Percentiles rank a stretch among this genome's conserved stretches.
phyloP scores from a whole-genome alignment of 441 rosid species.

The Erodium chrysanthum region DNA sequence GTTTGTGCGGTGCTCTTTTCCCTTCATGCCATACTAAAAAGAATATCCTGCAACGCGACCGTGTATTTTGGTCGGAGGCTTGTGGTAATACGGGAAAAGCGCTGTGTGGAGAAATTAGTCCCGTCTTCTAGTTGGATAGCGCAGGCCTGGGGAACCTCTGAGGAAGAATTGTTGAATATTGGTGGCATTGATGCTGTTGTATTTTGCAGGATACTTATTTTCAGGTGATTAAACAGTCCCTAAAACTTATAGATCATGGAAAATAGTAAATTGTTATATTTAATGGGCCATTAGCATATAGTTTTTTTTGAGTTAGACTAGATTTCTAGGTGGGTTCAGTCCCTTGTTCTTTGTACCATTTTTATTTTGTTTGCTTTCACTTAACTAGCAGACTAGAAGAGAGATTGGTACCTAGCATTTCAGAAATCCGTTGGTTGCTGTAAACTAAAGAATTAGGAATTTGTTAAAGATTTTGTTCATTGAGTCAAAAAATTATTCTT shows the following conservation, averaged over 20 bases:
- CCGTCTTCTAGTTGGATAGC: constrained; percentile 87
- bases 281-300: no score
- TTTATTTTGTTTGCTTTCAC: no score
- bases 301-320: no score
- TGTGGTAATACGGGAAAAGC: constrained; percentile 28
- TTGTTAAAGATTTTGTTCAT: no score
- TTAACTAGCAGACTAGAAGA: no score
- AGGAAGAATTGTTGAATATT: constrained; percentile 54
- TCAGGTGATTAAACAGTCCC: constrained; percentile 41
- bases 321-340: no score
- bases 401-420: no score
- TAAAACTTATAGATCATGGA: background rate
- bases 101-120: constrained; percentile 56
- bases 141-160: constrained; percentile 79
- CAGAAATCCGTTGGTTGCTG: no score
- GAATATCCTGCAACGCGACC: constrained; percentile 56
- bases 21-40: constrained; percentile 64
- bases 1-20: constrained; percentile 50
- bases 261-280: background rate
- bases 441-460: no score
- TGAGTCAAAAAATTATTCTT: no score
- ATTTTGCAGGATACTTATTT: constrained; percentile 60
- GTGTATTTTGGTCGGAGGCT: constrained; percentile 71
- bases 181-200: constrained; percentile 84
- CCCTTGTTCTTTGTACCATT: no score